Percentiles rank a stretch among this genome's conserved stretches.
Conservation (phyloP, 768 basidiomycete genomes). For the Leccinum subtestaceum region DNA sequence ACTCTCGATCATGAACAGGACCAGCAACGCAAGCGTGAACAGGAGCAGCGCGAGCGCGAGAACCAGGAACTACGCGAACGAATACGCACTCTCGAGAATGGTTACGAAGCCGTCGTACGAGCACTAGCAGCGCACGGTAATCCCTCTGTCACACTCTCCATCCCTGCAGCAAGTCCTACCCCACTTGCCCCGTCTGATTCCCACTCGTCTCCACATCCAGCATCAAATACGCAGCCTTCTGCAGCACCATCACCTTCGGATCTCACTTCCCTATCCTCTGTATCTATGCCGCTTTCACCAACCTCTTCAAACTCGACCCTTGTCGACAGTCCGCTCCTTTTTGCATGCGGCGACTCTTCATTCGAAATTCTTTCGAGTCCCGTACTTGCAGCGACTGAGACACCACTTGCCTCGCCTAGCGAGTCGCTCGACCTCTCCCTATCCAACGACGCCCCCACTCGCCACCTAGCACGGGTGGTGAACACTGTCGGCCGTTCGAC, state of each 20-base stretch:
- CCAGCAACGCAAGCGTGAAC: constrained; percentile 33
- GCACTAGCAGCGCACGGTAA: constrained; percentile 63
- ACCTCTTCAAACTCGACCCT: constrained; percentile 42
- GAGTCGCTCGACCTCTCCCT: constrained; percentile 33
- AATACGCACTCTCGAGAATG: constrained; percentile 73
- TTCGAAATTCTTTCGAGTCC: constrained; percentile 39
- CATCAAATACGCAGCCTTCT: constrained; percentile 23
- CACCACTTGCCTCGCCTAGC: constrained; percentile 24
- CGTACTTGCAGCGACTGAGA: constrained; percentile 33
- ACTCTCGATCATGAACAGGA: constrained; percentile 28
- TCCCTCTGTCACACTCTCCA: constrained; percentile 22
- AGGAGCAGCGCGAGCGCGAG: constrained; percentile 53
- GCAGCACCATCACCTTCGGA: constrained; percentile 17
- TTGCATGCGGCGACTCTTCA: constrained; percentile 22
- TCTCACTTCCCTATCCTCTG: constrained; percentile 30
- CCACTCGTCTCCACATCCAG: constrained; percentile 18
- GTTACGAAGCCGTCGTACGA: constrained; percentile 79
- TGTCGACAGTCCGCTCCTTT: constrained; percentile 30
- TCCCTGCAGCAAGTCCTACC: constrained; percentile 11
- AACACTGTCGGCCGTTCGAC: constrained; percentile 53
- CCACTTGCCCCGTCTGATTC: constrained; percentile 19
- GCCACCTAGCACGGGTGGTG: constrained; percentile 99
- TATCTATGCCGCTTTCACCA: constrained; percentile 40
- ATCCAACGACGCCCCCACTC: constrained; percentile 62
- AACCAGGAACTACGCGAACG: constrained; percentile 75